Percentiles rank a stretch among this genome's conserved stretches.
Conservation (phyloP, 371 early-diverging fungal genomes). For the Mucor saturninus region DNA sequence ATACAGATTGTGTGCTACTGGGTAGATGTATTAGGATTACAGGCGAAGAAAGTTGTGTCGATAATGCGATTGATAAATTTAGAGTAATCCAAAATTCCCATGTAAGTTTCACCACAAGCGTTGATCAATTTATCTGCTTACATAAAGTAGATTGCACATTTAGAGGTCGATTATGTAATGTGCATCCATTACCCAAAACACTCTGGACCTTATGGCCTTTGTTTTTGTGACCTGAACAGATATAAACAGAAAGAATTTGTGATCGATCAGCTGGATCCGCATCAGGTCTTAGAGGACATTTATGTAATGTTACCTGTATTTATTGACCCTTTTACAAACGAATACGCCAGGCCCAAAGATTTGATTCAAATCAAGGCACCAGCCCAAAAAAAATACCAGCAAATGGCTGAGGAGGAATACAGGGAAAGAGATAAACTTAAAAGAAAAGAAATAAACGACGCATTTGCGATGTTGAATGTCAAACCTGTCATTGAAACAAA, state of each 20-base stretch:
- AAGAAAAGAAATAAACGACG: background rate
- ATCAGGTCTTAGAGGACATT: background rate
- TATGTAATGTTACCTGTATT: constrained; percentile 22
- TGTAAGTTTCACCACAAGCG: constrained; percentile 25
- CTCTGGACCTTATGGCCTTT: constrained; percentile 31
- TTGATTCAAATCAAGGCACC: background rate
- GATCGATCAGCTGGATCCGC: background rate
- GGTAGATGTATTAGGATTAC: constrained; percentile 28
- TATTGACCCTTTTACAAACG: background rate
- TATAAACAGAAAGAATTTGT: constrained; percentile 32
- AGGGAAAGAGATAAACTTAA: background rate
- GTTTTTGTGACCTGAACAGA: constrained; percentile 31
- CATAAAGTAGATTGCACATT: constrained; percentile 29
- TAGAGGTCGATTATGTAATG: constrained; percentile 15
- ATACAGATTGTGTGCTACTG: constrained; percentile 26
- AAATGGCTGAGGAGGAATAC: background rate
- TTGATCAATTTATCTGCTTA: background rate
- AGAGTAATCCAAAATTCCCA: constrained; percentile 34
- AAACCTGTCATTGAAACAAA: background rate
- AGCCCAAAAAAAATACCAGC: background rate
- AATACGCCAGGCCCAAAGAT: constrained; percentile 21
- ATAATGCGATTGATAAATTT: constrained; percentile 43
- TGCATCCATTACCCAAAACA: constrained; percentile 48
- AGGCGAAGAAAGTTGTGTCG: constrained; percentile 25
- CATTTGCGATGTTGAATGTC: background rate